Base-by-base conservation (phyloP, 208 protist species). In the Wallacemonas collosoma region DNA sequence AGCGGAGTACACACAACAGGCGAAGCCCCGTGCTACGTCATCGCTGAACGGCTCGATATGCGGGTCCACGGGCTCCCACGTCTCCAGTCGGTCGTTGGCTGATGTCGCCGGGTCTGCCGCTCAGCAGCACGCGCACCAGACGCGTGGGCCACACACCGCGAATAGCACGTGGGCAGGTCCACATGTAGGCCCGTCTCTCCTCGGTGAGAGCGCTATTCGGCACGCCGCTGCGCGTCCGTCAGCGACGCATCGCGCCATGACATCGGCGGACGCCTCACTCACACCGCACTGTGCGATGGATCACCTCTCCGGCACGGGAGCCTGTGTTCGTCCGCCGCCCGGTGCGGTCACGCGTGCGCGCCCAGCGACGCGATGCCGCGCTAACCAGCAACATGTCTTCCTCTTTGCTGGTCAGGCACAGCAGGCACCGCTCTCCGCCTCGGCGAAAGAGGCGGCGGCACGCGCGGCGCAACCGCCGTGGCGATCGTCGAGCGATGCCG, bases 271-370 rank as follows among this genome's bases (percentile, higher is more conserved):
- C 45, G 45, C 45, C 8, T 6, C 12, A 12, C 53, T n/a, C 6
- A 6, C 56, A 62, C 60, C 60, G 41, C 14, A 38, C 43, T 65
- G 78, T 6, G 78, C 78, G 1, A 45, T 61, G 44, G 48, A 50
- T 2, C 78, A 82, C 63, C 73, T 82, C 26, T 58, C 62, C 43
- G 78, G 78, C 38, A 69, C 51, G 36, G 78, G 73, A 2, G 78
- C 78, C 4, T 26, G 75, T 38, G 78, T 82, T 2, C 51, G 56
- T 6, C 55, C 62, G 36, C 53, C 63, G 4, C 73, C 58, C 0
- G 70, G 64, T 48, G 43, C 70, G 47, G 73, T 79, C 35, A 47
- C 43, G 2, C 68, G 66, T 15, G 66, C 69, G 6, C 78, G 73
- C 4, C 58, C 68, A 4, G 65, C 73, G 1, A 39, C 35, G 3